These are phyloP conservation scores for Lentinus brumalis DNA, from an alignment of 768 basidiomycete genomes.

Conservation along the genomic window DNA sequence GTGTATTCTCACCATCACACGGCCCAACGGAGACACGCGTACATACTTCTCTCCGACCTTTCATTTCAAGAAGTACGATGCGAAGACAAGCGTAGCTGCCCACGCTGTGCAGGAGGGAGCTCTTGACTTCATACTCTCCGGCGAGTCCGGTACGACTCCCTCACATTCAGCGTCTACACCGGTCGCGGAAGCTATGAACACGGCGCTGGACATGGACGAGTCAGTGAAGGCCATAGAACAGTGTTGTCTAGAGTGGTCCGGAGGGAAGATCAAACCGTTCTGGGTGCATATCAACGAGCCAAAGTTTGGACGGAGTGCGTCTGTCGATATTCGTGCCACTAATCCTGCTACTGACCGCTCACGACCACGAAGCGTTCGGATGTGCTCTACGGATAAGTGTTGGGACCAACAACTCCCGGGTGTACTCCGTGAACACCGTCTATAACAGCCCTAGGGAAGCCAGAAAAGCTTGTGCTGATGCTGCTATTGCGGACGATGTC, in stretches of 20 bases:
- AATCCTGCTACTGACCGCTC: constrained; percentile 17
- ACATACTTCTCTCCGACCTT: constrained; percentile 54
- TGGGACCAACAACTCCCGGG: constrained; percentile 48
- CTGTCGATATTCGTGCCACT: neutral
- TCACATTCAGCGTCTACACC: constrained; percentile 22
- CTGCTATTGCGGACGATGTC: constrained; percentile 54
- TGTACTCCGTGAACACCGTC: constrained; percentile 52
- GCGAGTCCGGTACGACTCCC: constrained; percentile 42
- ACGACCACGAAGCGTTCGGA: constrained; percentile 39
- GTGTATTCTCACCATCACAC: constrained; percentile 63
- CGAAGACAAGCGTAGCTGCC: constrained; percentile 52
- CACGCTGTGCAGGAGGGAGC: constrained; percentile 63
- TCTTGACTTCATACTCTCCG: constrained; percentile 55
- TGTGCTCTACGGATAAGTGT: constrained; percentile 59
- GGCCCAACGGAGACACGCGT: constrained; percentile 50
- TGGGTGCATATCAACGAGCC: constrained; percentile 55
- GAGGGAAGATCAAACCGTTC: constrained; percentile 48
- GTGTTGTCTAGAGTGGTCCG: constrained; percentile 57
- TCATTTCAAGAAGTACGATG: constrained; percentile 51
- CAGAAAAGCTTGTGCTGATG: constrained; percentile 52
- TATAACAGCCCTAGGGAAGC: constrained; percentile 48
- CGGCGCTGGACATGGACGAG: constrained; percentile 4
- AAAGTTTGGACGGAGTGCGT: constrained; percentile 45
- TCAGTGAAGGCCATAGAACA: constrained; percentile 48
- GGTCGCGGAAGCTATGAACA: neutral